Conservation (phyloP, 768 basidiomycete genomes). For the Mrakia hoshinonis region DNA sequence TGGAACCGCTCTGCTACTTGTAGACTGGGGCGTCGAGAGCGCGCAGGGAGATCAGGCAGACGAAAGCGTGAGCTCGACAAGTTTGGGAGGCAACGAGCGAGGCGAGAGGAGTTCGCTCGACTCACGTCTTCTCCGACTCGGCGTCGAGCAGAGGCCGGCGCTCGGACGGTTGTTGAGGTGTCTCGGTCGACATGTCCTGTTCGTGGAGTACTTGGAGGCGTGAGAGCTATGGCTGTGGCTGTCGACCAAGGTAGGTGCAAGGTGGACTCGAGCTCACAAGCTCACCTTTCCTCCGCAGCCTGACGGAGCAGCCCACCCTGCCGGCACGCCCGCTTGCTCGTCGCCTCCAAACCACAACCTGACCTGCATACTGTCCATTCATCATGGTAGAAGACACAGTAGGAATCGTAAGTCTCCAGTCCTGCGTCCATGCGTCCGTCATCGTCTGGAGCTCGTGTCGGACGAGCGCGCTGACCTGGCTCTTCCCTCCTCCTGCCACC, state of each 20-base stretch:
- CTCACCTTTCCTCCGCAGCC: too few relatives aligned
- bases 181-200: neutral
- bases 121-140: conserved; percentile 1
- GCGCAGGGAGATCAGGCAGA: neutral
- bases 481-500: neutral
- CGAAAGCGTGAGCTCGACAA: neutral
- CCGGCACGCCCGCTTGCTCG: neutral
- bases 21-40: neutral
- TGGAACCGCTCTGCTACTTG: neutral
- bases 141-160: neutral
- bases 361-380: too few relatives aligned
- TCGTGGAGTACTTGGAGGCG: neutral
- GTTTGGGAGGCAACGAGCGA: neutral
- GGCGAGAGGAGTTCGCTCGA: neutral
- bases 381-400: conserved; percentile 21
- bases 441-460: neutral
- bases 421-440: neutral
- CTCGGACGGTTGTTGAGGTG: neutral
- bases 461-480: neutral
- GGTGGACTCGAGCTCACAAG: neutral
- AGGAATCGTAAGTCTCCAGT: conserved; percentile 19
- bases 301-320: too few relatives aligned
- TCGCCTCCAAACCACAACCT: neutral
- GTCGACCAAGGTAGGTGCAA: neutral
- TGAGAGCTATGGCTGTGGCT: neutral